Conservation (phyloP, 2,329 filamentous ascomycete genomes). For the Penicillium sumatraense region DNA sequence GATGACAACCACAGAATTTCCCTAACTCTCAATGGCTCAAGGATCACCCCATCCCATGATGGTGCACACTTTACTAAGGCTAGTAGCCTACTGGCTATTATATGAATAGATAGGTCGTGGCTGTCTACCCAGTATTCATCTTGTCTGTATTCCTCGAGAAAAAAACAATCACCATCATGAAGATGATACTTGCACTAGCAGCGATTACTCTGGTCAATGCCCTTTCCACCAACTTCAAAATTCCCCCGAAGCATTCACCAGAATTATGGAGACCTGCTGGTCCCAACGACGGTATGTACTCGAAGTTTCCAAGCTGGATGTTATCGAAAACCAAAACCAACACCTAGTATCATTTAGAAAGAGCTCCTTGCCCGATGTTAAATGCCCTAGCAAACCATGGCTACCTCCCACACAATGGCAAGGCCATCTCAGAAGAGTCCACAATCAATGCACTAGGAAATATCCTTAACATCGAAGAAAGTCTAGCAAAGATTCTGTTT, state of each 20-base stretch:
- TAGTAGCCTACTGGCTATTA: no score
- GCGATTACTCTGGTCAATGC: neutral
- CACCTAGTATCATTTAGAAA: conserved; percentile 4
- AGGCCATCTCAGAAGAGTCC: conserved; percentile 40
- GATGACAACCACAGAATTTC: neutral
- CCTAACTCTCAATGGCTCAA: neutral
- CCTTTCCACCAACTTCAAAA: neutral
- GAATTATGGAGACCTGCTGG: neutral
- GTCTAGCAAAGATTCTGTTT: neutral
- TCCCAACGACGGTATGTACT: neutral
- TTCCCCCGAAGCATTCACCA: neutral
- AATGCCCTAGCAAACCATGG: neutral
- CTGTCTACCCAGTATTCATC: neutral
- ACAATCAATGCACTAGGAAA: conserved; percentile 30
- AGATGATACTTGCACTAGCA: neutral
- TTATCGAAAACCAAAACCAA: neutral
- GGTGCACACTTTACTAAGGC: no score
- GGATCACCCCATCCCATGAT: no score
- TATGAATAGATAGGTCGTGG: neutral
- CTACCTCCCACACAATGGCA: conserved; percentile 3
- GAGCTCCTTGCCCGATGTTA: conserved; percentile 28
- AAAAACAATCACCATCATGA: neutral
- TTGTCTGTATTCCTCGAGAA: neutral
- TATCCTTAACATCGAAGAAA: conserved; percentile 9
- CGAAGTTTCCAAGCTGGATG: neutral